Conservation (phyloP, 2,329 filamentous ascomycete species). For the Cytospora paraplurivora region DNA sequence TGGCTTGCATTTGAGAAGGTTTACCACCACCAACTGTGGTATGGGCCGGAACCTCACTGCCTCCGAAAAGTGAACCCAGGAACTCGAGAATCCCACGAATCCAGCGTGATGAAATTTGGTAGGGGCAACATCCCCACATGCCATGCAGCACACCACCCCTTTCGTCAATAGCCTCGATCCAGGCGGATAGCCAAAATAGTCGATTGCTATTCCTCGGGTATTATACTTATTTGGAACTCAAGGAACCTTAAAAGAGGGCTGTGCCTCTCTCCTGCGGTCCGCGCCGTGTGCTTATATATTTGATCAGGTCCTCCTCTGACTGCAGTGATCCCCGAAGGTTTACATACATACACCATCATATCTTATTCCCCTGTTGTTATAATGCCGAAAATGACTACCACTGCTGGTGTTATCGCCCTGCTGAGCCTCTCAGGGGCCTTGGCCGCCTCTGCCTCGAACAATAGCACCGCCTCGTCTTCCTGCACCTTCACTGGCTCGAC, state of each 20-base stretch:
- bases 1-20: slow-evolving; percentile 1
- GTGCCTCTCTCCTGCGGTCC: not conserved
- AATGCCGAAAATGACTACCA: slow-evolving; percentile 6
- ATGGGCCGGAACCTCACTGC: not conserved
- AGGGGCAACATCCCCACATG: slow-evolving; percentile 17
- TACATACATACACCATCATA: not conserved
- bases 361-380: not conserved
- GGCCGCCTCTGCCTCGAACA: slow-evolving; percentile 13
- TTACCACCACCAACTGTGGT: not conserved
- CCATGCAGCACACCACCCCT: slow-evolving; percentile 2
- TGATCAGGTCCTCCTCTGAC: not conserved
- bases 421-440: slow-evolving; percentile 17
- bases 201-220: not conserved
- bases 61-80: not conserved
- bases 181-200: not conserved
- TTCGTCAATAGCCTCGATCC: not conserved
- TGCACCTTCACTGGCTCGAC: slow-evolving; percentile 59
- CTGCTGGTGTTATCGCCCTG: slow-evolving; percentile 5
- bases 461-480: not conserved
- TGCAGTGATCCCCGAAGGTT: not conserved
- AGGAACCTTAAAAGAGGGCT: slow-evolving; percentile 1
- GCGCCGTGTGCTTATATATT: not conserved
- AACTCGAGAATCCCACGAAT: slow-evolving; percentile 17
- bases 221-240: not conserved
- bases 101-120: slow-evolving; percentile 14